Evolutionary conservation across 2,329 filamentous ascomycete genomes (phyloP).

Genomic region (Epicoccum nigrum): DNA sequence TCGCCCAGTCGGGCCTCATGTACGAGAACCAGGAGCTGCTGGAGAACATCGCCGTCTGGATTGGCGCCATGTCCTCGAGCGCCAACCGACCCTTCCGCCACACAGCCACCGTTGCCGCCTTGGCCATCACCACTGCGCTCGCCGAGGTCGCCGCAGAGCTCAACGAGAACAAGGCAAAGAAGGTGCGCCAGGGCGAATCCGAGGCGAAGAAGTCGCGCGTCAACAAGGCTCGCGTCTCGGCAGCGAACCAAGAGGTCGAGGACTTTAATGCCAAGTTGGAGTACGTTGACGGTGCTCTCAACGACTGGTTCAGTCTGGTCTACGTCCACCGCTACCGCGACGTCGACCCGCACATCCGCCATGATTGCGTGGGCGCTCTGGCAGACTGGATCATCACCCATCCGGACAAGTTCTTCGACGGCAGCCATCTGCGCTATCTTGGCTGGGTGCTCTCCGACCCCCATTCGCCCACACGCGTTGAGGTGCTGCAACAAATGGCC

Average conservation of each 20-base stretch:
- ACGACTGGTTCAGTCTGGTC: conserved; percentile 87
- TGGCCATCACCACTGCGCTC: conserved; percentile 79
- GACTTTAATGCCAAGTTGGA: conserved; percentile 74
- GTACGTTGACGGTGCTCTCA: conserved; percentile 72
- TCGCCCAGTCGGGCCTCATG: conserved; percentile 81
- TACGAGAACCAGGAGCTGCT: conserved; percentile 79
- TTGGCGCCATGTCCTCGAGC: conserved; percentile 88
- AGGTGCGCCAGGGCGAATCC: conserved; percentile 77
- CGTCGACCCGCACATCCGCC: conserved; percentile 84
- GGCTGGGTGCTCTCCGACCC: conserved; percentile 94
- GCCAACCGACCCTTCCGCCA: conserved; percentile 89
- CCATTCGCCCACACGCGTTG: conserved; percentile 74
- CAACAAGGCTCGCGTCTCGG: conserved; percentile 78
- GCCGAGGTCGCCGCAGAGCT: conserved; percentile 75
- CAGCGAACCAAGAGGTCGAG: conserved; percentile 73
- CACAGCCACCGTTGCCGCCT: conserved; percentile 83
- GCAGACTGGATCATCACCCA: conserved; percentile 87
- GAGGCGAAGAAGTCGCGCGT: conserved; percentile 75
- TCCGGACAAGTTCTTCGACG: conserved; percentile 88
- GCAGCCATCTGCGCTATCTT: conserved; percentile 87
- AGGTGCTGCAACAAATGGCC: conserved; percentile 82
- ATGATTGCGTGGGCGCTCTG: conserved; percentile 85
- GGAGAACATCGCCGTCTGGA: conserved; percentile 89
- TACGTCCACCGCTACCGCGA: conserved; percentile 97
- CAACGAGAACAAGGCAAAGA: conserved; percentile 73